A percentile compares a stretch with the other conserved stretches of the same genome.
phyloP scores from a whole-genome alignment of 169 alveolate species.

The Babesia sp. region DNA sequence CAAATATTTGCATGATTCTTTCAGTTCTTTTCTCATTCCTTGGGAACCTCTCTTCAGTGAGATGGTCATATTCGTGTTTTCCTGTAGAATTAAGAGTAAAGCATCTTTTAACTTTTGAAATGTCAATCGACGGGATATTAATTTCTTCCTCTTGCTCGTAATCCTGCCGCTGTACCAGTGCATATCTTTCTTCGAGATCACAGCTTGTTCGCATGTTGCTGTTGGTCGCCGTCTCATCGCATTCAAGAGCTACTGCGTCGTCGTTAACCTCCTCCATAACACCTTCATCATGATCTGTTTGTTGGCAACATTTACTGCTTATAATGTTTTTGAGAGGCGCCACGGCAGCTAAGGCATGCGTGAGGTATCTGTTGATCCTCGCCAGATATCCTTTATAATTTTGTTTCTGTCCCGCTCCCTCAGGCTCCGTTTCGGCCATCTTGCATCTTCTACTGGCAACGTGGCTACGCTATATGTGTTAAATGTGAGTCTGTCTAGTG shows the following conservation, averaged over 20 bases:
- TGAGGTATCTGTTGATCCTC: constrained; percentile 3
- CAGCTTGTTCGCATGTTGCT: too few relatives aligned
- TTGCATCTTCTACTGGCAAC: constrained; percentile 75
- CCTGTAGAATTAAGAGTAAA: background rate
- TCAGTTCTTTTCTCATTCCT: constrained; percentile 2
- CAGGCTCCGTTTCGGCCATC: background rate
- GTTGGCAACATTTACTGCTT: background rate
- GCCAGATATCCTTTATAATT: background rate
- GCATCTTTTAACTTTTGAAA: background rate
- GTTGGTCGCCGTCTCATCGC: background rate
- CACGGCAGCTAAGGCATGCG: background rate
- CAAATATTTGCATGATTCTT: constrained; percentile 38
- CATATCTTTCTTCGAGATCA: background rate
- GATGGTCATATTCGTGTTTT: background rate
- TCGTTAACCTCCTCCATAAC: constrained; percentile 13
- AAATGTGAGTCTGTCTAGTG: background rate
- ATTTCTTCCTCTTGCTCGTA: background rate
- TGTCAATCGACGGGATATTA: constrained; percentile 15
- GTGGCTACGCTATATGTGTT: background rate
- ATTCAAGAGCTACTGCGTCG: background rate
- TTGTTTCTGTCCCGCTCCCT: constrained; percentile 25
- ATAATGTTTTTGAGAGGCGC: constrained; percentile 1
- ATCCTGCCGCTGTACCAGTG: background rate
- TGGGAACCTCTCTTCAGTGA: background rate
- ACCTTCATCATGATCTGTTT: background rate